Evolutionary conservation across 192 early-diverging fungal genomes (phyloP), one percentile per base, ranked within the genome.

Genomic region (Entomortierella chlamydospora): DNA sequence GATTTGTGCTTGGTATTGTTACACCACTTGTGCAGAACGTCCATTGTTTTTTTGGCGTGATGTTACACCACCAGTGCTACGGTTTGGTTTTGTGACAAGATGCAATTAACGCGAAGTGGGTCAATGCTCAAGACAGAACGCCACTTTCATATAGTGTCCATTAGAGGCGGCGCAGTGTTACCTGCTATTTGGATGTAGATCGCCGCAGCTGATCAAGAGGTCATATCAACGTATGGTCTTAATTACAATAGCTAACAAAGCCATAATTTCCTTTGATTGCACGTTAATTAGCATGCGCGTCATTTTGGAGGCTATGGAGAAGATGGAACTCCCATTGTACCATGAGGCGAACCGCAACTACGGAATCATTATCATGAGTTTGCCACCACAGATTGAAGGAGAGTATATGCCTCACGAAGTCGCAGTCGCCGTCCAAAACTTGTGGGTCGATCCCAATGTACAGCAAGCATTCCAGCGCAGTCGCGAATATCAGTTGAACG

Each of bases 401-500:
- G 95, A 97, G 39, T 84, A 87, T 63, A 85, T 99, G 65, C 95
- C 94, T 33, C 72, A 86, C 17, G 94, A 96, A 18, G 88, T 94
- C 28, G 89, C 94, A 1, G 82, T 73, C 22, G 96, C 97, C 10
- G 90, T 99, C 45, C 89, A 90, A 77, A 81, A 87, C 72, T 84
- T 99, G 47, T 97, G 96, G 95, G 68, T 79, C 23, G 97, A 99
- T 85, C 81, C 72, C 52, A 95, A 93, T 41, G 93, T 98, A 49
- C 89, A 91, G 67, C 90, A 90, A 52, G 93, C 92, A 69, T 94
- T 98, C 70, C 81, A 82, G 25, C 87, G 97, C 66, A 89, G 90
- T 2, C 85, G 93, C 61, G 97, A 99, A 85, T 99, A 93, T 82
- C 97, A 99, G 87, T 84, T 99, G 37, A 98, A 97, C 83, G 97